A percentile compares a stretch with the other conserved stretches of the same genome.
Conservation (phyloP, 2,329 filamentous ascomycete species). For the Pezicula radicicola region DNA sequence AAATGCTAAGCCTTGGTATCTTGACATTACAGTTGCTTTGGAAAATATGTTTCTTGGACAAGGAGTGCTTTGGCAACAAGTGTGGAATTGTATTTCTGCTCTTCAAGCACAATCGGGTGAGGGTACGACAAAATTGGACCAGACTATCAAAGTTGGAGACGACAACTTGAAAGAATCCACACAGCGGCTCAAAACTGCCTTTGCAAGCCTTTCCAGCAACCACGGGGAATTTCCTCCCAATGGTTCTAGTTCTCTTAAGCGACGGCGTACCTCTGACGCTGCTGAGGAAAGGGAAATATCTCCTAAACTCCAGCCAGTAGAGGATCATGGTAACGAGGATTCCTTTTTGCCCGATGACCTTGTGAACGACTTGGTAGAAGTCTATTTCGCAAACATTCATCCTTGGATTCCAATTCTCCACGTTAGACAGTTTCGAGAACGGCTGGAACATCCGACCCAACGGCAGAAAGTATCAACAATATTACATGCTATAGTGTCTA, state of each 20-base stretch:
- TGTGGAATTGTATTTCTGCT: slow-evolving; percentile 13
- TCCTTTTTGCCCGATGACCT: slow-evolving; percentile 18
- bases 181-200: slow-evolving; percentile 16
- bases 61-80: slow-evolving; percentile 16
- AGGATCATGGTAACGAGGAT: background rate
- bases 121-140: no score
- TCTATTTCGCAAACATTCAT: slow-evolving; percentile 29
- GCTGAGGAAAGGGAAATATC: background rate
- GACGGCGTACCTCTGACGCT: background rate
- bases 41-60: slow-evolving; percentile 19
- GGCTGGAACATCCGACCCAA: slow-evolving; percentile 14
- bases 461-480: slow-evolving; percentile 16
- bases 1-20: no score
- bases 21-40: slow-evolving; percentile 7
- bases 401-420: slow-evolving; percentile 33
- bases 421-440: slow-evolving; percentile 25
- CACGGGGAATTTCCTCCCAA: background rate
- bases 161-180: slow-evolving; percentile 10
- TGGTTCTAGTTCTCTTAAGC: slow-evolving; percentile 4
- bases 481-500: slow-evolving; percentile 24
- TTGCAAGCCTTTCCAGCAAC: slow-evolving; percentile 15
- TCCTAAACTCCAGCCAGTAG: background rate
- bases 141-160: background rate
- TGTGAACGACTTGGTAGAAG: slow-evolving; percentile 24
- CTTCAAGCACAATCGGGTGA: background rate